Evolutionary conservation across 345 rosid genomes (phyloP), one percentile per base, ranked within the genome.

Genomic region (Sonneratia caseolaris): DNA sequence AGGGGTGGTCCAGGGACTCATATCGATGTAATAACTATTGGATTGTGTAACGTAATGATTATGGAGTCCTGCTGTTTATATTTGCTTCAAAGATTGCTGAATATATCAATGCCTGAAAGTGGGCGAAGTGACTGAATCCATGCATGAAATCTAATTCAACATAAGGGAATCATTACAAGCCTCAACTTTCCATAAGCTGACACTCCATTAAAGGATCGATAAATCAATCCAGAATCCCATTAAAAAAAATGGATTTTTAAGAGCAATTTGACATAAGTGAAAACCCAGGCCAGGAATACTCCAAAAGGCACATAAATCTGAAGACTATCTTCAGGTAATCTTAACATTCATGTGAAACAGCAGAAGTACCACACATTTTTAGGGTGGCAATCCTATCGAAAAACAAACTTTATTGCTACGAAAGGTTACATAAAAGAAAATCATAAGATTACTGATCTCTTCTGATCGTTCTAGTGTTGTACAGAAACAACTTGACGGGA

Each of bases 1-100:
- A 21, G 83, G 82, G 15, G 82, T 76, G 19, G 74, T 84, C n/a
- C 79, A 71, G n/a, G 80, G 82, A n/a, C 68, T 84, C 35, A 48
- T 84, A 15, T 74, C 84, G 7, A 73, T 75, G 73, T 77, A 75
- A 68, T 68, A 62, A 62, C 27, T 14, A 15, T 35, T 2, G 7
- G 32, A 57, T 10, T 57, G 37, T 21, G 36, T 9, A 3, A 59
- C 64, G 22, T 22, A 22, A 22, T 21, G 24, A 59, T 12, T 3
- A 27, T 27, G 0, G 59, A 53, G 59, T 16, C 59, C 59, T 18
- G n/a, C 59, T 4, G 59, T 22, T 18, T 53, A 15, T 53, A 4
- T 51, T 53, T 16, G 59, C 64, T 57, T 1, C 64, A n/a, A 57
- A 57, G 64, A n/a, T 22, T 0, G 51, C 51, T 47, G 43, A 47